Base-by-base conservation (phyloP, 2,329 filamentous ascomycete genomes). In the Thelonectria olida region DNA sequence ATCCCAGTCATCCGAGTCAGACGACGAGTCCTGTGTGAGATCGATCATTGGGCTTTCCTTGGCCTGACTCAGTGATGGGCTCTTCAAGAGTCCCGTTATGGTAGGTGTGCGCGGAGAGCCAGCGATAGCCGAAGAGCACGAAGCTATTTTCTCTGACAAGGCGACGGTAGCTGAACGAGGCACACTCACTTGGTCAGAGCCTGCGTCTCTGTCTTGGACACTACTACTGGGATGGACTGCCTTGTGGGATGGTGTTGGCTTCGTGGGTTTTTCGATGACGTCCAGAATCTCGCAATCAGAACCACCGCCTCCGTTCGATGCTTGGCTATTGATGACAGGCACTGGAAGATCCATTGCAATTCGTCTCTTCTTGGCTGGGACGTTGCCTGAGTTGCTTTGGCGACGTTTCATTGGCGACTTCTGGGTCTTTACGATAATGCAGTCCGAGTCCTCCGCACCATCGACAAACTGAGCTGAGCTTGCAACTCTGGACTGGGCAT, bases 361-460 rank as follows among this genome's bases (percentile, higher is more conserved):
- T 44, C 57, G 59, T 44, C 51, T 60, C 55, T 63, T 69, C 52
- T 70, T 69, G 25, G 22, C 23, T 3, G 49, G 53, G 4, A 42
- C 36, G 8, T 58, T 31, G 20, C 53, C 56, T 7, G 42, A 42
- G 8, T 55, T 17, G 7, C 10, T 23, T 6, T 48, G 54, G 3
- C 20, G 31, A 8, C 47, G 60, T 49, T 49, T 64, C 47, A 61
- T 65, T 6, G 63, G 59, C 19, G 60, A 56, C 20, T 54, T 42
- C n/a, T 39, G 17, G n/a, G 50, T 54, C n/a, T 63, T 69, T 38
- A 67, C 65, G n/a, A 62, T 64, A 7, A 65, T 27, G 36, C 64
- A 64, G 25, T 71, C 69, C 2, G 65, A 64, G 12, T 60, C 61
- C 17, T 68, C 48, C 3, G 36, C 51, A 2, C 36, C 20, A 8